Base-by-base conservation (phyloP, 805 yeast species). In the Cyberlindnera xylosilytica region DNA sequence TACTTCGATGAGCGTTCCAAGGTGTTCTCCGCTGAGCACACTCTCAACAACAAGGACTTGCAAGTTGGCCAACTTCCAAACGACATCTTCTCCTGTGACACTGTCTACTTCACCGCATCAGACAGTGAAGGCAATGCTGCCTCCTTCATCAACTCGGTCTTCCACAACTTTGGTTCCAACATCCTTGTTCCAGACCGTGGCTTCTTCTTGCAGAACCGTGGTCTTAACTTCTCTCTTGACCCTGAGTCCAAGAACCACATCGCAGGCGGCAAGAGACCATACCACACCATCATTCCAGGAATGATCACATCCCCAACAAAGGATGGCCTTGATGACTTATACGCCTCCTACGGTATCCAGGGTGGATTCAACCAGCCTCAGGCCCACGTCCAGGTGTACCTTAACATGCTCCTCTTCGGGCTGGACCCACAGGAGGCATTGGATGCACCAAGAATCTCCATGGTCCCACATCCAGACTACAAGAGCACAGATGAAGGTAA, bases 311-410 rank as follows among this genome's bases (percentile, higher is more conserved):
- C 66, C 3, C 66, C 65, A 4, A 46, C 50, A 3, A 45, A 43
- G 3, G 57, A 58, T 38, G 65, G 62, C 23, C 47, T 46, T 12
- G 70, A 65, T 20, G 76, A 74, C 20, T 62, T 86, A n/a, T 80
- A 71, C 54, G 88, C 89, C 1, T 65, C 82, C n/a, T 81, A 72
- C 52, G 93, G 91, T 38, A 85, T 83, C 47, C 85, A 84, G 88
- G 95, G 95, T 15, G 95, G 91, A 0, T 86, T 79, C 65, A 84
- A 81, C 68, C 95, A 87, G 60, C 95, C 95, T 3, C 87, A 83
- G 53, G 90, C 90, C 2, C 95, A 86, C 52, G 79, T 86, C 6
- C 91, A 84, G 59, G 90, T 83, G 28, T 81, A 76, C 29, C 62
- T 85, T 47, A 86, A 87, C 58, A 60, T 86, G 70, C 53, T 73